Evolutionary conservation across 192 early-diverging fungal genomes (phyloP).

Genomic region (Entomortierella parvispora): DNA sequence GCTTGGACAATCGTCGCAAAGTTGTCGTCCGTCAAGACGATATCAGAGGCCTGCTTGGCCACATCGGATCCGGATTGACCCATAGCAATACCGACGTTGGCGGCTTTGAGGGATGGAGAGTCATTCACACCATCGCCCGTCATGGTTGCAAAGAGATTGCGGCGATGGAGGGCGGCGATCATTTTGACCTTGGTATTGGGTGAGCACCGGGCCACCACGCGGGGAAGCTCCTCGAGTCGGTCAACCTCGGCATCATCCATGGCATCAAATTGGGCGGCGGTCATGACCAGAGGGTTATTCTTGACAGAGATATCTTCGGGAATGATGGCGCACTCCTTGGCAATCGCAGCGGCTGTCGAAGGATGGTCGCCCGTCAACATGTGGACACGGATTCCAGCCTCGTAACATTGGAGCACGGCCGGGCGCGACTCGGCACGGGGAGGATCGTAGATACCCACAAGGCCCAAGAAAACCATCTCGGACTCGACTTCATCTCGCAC

Average conservation of each 20-base stretch:
- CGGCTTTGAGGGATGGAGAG: slow-evolving; percentile 75
- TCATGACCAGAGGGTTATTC: slow-evolving; percentile 74
- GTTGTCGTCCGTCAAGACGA: slow-evolving; percentile 86
- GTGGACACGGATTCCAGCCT: slow-evolving; percentile 92
- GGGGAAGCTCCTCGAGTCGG: slow-evolving; percentile 78
- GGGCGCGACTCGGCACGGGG: slow-evolving; percentile 76
- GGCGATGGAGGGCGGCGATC: slow-evolving; percentile 87
- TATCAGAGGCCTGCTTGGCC: slow-evolving; percentile 91
- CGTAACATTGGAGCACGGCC: slow-evolving; percentile 79
- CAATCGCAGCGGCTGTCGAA: slow-evolving; percentile 91
- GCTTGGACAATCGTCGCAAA: slow-evolving; percentile 84
- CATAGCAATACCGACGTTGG: slow-evolving; percentile 87
- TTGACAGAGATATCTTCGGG: slow-evolving; percentile 50
- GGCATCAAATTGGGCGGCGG: slow-evolving; percentile 86
- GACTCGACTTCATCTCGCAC: slow-evolving; percentile 75
- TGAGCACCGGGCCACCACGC: slow-evolving; percentile 90
- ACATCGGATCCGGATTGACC: slow-evolving; percentile 92
- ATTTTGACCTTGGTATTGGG: slow-evolving; percentile 99
- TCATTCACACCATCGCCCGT: slow-evolving; percentile 90
- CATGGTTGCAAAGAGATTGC: slow-evolving; percentile 80
- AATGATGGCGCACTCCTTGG: slow-evolving; percentile 86
- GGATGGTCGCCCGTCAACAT: slow-evolving; percentile 97
- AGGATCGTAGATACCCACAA: slow-evolving; percentile 95
- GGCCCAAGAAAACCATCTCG: slow-evolving; percentile 81
- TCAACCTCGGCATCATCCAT: slow-evolving; percentile 86